Conservation (phyloP, 208 protist genomes). For the Crithidia bombi region DNA sequence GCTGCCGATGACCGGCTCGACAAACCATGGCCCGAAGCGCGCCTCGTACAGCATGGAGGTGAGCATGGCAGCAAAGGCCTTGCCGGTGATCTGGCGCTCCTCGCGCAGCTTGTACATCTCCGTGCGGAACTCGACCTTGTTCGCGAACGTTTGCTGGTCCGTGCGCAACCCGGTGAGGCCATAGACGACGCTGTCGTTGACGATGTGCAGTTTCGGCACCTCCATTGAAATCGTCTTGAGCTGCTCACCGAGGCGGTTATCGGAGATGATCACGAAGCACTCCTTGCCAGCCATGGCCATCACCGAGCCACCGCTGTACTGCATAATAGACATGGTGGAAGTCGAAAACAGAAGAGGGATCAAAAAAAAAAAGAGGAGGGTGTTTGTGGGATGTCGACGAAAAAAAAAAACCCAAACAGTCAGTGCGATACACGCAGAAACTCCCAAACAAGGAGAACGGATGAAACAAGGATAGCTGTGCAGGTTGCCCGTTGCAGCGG, state of each 20-base stretch:
- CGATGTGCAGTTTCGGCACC: slow-evolving; percentile 95
- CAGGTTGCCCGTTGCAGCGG: no score
- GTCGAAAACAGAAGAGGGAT: background rate
- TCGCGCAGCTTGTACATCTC: slow-evolving; percentile 93
- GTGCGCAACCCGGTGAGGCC: slow-evolving; percentile 97
- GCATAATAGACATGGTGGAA: slow-evolving; percentile 85
- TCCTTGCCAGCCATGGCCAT: slow-evolving; percentile 98
- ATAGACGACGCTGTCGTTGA: slow-evolving; percentile 95
- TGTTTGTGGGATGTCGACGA: background rate
- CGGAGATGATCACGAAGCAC: slow-evolving; percentile 98
- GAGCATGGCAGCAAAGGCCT: slow-evolving; percentile 84
- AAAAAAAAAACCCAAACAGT: background rate
- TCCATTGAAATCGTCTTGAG: slow-evolving; percentile 96
- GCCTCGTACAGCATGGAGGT: slow-evolving; percentile 92
- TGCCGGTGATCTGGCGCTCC: slow-evolving; percentile 89
- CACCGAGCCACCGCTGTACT: slow-evolving; percentile 97
- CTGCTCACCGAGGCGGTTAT: slow-evolving; percentile 96
- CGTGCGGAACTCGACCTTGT: slow-evolving; percentile 87
- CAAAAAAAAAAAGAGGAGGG: background rate
- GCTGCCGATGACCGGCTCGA: slow-evolving; percentile 98
- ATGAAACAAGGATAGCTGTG: no score
- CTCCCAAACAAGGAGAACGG: no score
- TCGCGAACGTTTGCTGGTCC: slow-evolving; percentile 96
- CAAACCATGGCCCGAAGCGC: slow-evolving; percentile 98
- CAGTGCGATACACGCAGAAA: no score